Evolutionary conservation across 2,329 filamentous ascomycete species (phyloP).

Genomic region (Zasmidium angulare): DNA sequence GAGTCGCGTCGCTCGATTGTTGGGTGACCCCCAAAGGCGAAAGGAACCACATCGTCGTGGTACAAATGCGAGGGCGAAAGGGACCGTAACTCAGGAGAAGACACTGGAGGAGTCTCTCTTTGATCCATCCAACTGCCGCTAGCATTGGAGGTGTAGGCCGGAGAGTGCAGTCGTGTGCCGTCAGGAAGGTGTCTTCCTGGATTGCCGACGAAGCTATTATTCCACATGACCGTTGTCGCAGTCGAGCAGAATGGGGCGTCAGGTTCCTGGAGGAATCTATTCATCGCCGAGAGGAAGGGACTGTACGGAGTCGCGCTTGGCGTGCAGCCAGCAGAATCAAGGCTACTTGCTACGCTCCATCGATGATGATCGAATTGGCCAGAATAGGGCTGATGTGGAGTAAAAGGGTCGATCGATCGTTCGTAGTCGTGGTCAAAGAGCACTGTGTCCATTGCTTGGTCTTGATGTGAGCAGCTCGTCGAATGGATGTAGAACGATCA

Average conservation of each 20-base stretch:
- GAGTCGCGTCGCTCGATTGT: neutral
- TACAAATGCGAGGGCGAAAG: neutral
- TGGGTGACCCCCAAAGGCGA: slow-evolving; percentile 3
- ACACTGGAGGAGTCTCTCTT: slow-evolving; percentile 2
- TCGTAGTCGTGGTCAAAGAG: neutral
- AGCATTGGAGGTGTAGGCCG: slow-evolving; percentile 11
- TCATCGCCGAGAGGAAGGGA: neutral
- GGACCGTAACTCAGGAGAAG: neutral
- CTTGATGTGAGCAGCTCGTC: neutral
- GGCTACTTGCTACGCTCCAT: neutral
- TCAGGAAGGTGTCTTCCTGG: neutral
- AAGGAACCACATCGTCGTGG: neutral
- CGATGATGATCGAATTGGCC: neutral
- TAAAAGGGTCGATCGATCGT: neutral
- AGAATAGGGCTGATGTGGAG: neutral
- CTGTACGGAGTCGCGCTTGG: neutral
- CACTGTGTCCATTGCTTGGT: neutral
- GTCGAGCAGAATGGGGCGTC: slow-evolving; percentile 5
- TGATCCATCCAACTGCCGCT: slow-evolving; percentile 11
- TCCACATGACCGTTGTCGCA: neutral
- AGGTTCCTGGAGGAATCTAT: slow-evolving; percentile 4
- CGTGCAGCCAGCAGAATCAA: neutral
- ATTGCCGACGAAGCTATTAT: neutral
- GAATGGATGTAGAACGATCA: neutral
- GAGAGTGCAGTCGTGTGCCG: slow-evolving; percentile 3